Conservation (phyloP, 805 yeast genomes). For the Candida peoriensis region DNA sequence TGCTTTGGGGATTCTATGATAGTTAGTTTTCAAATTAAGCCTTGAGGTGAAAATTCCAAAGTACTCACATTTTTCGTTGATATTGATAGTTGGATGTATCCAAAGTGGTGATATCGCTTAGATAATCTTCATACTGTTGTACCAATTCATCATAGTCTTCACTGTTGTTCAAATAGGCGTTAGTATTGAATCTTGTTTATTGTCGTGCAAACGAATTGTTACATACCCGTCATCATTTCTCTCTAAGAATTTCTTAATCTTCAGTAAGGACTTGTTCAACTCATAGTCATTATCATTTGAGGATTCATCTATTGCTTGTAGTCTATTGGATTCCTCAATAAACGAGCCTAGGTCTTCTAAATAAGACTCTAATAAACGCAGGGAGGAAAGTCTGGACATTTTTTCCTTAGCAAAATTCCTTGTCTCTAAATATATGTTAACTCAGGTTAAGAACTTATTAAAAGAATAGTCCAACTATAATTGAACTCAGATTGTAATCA, state of each 20-base stretch:
- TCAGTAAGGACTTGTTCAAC: conserved; percentile 17
- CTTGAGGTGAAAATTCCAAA: no score
- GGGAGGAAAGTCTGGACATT: conserved; percentile 13
- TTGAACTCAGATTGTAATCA: neutral
- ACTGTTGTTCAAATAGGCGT: conserved; percentile 8
- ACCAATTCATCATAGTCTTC: conserved; percentile 23
- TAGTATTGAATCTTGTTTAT: conserved; percentile 2
- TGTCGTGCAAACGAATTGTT: no score
- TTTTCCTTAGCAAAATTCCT: neutral
- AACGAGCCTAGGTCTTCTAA: conserved; percentile 21
- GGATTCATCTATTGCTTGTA: conserved; percentile 11
- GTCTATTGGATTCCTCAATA: conserved; percentile 20
- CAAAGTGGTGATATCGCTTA: conserved; percentile 8
- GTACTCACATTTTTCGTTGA: conserved; percentile 9
- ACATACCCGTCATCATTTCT: conserved; percentile 25
- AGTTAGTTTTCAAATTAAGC: no score
- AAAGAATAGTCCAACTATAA: no score
- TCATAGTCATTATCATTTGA: conserved; percentile 20
- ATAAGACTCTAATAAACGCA: conserved; percentile 24
- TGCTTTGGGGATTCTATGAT: conserved; percentile 1
- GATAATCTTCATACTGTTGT: conserved; percentile 13
- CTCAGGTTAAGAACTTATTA: no score
- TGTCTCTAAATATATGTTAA: no score
- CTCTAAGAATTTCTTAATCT: conserved; percentile 20
- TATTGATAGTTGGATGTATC: conserved; percentile 17